Evolutionary conservation across 495 filamentous ascomycete species (phyloP), one percentile per base, ranked within the genome.

Genomic region (Jackrogersella multiformis): DNA sequence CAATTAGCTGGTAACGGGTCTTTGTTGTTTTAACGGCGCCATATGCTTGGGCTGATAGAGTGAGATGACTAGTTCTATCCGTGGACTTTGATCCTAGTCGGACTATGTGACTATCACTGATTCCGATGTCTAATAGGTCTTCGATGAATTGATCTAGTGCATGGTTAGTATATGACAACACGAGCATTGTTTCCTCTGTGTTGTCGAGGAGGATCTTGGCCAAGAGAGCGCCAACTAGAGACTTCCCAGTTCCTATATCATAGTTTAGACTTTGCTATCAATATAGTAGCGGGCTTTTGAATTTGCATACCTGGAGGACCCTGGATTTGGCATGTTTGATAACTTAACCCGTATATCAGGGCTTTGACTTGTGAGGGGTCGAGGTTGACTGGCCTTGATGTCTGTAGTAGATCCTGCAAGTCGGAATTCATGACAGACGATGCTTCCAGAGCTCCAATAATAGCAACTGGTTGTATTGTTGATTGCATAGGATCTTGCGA

Each of bases 81-180:
- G 84, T 88, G 12, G 80, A 87, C 68, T 91, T 92, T 0, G 81
- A 79, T 0, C 92, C 92, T 0, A 96, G 76, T 4, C 92, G 84
- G 0, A 94, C 83, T 48, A 94, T 89, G 0, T 63, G n/a, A 0
- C 70, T 28, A 0, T 21, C 0, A 0, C 79, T 73, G 9, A 95
- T 89, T 0, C 88, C 90, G 15, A 86, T 85, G 18, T 88, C 78
- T 2, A 89, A 61, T 0, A 93, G 72, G 57, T 93, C 88, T 64
- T 90, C 88, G 0, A 91, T 73, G 49, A 92, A 92, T 64, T 94
- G 90, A 66, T 93, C 88, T 0, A 92, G 74, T 0, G 91, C 90
- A 75, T 95, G 92, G 66, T 95, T 93, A 0, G 84, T 87, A 48
- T 79, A 86, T 28, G 78, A 80, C 24, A 92, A 72, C 1, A 92